phyloP scores from a whole-genome alignment of 2,329 filamentous ascomycete species.

The Trichoderma guizhouense region DNA sequence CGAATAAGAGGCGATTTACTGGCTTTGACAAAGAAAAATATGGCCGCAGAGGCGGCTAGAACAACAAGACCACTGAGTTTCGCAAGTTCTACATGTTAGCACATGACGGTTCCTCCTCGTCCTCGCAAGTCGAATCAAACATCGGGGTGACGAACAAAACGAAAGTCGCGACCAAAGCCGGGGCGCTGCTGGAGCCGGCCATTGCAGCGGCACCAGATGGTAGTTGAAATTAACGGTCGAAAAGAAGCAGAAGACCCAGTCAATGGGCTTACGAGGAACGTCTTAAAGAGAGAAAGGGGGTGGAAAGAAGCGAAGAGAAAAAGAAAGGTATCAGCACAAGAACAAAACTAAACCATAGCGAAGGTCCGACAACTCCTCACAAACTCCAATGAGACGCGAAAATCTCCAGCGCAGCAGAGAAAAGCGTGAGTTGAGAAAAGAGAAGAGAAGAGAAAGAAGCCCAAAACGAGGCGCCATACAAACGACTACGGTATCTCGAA shows the following conservation, averaged over 20 bases:
- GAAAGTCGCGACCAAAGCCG: slow-evolving; percentile 53
- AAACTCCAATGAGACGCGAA: background rate
- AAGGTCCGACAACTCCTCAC: slow-evolving; percentile 18
- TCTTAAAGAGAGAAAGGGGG: slow-evolving; percentile 27
- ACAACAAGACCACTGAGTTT: slow-evolving; percentile 47
- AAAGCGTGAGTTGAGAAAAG: slow-evolving; percentile 30
- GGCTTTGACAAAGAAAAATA: slow-evolving; percentile 46
- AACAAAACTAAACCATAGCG: slow-evolving; percentile 19
- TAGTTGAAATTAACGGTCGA: slow-evolving; percentile 29
- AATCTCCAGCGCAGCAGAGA: slow-evolving; percentile 27
- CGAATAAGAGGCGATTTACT: slow-evolving; percentile 49
- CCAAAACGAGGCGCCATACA: background rate
- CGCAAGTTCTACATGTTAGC: slow-evolving; percentile 26
- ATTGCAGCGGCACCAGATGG: slow-evolving; percentile 34
- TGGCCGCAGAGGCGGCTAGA: slow-evolving; percentile 47
- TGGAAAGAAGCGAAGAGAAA: slow-evolving; percentile 14
- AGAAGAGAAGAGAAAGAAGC: slow-evolving; percentile 19
- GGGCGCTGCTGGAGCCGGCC: slow-evolving; percentile 42
- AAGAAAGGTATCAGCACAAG: slow-evolving; percentile 15
- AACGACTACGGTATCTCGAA: slow-evolving; percentile 5
- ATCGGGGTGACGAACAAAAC: slow-evolving; percentile 44
- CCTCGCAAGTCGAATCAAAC: slow-evolving; percentile 21
- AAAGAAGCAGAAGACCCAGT: slow-evolving; percentile 41
- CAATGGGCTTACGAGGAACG: slow-evolving; percentile 38
- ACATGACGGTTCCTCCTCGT: slow-evolving; percentile 13